Evolutionary conservation across 345 rosid genomes (phyloP).

Genomic region (Garcia nutans): DNA sequence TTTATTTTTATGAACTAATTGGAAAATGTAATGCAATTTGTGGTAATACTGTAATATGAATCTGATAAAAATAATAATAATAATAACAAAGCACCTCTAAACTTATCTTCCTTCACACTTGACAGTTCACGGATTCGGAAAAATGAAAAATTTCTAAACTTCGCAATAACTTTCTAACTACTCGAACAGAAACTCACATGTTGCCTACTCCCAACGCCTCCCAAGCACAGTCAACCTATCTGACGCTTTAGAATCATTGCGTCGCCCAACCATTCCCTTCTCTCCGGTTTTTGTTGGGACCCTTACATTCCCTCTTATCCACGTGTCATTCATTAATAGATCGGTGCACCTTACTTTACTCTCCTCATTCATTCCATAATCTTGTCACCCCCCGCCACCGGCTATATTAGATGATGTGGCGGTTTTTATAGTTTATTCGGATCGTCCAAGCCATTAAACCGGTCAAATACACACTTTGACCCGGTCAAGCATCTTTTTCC

Average conservation of each 20-base stretch:
- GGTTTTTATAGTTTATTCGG: neutral
- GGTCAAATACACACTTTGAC: slow-evolving; percentile 14
- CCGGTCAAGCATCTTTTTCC: slow-evolving; percentile 48
- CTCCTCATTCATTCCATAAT: neutral
- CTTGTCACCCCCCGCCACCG: neutral
- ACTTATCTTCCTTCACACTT: neutral
- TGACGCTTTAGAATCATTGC: slow-evolving; percentile 18
- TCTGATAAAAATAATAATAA: too few relatives aligned
- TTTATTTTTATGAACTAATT: too few relatives aligned
- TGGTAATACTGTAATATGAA: too few relatives aligned
- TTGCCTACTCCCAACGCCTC: neutral
- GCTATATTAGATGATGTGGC: neutral
- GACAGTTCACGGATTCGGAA: neutral
- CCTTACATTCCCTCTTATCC: slow-evolving; percentile 12
- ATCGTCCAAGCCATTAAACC: neutral
- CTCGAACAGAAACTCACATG: slow-evolving; percentile 20
- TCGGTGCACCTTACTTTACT: slow-evolving; percentile 28
- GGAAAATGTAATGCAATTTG: neutral
- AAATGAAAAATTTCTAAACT: neutral
- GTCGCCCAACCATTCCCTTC: neutral
- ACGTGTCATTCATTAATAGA: slow-evolving; percentile 31
- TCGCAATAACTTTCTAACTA: neutral
- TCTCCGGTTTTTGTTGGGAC: neutral
- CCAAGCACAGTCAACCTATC: slow-evolving; percentile 7
- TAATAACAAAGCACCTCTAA: slow-evolving; percentile 6